Evolutionary conservation across 2,329 filamentous ascomycete genomes (phyloP).

Genomic region (Coniochaeta sp.): DNA sequence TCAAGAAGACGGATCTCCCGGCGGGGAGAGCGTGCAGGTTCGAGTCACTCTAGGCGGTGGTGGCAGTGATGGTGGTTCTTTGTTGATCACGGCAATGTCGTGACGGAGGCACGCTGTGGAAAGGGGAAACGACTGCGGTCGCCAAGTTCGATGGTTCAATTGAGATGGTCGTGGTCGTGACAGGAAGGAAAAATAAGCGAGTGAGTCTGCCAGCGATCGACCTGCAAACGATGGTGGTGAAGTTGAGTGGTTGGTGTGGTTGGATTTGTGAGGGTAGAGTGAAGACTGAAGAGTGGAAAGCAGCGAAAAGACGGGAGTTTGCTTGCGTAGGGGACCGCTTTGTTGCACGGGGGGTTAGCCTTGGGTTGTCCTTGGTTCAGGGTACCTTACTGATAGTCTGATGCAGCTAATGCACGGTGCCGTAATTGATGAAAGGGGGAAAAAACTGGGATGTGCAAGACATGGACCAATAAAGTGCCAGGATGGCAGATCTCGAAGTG

Average conservation of each 20-base stretch:
- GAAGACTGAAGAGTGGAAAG: constrained; percentile 2
- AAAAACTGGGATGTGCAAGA: constrained; percentile 10
- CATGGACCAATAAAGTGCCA: not conserved
- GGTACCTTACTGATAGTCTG: not conserved
- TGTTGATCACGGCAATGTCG: not conserved
- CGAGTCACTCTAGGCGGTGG: not conserved
- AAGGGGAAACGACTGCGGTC: constrained; percentile 1
- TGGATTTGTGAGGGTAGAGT: constrained; percentile 1
- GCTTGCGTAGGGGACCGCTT: not conserved
- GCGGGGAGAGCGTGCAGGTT: not conserved
- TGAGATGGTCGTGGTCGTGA: not conserved
- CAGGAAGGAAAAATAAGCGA: constrained; percentile 12
- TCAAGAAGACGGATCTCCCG: not conserved
- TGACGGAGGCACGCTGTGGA: not conserved
- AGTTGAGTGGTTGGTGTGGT: constrained; percentile 1
- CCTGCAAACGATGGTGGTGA: constrained; percentile 7
- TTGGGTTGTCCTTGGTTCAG: not conserved
- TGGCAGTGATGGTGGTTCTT: not conserved
- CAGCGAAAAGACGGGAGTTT: constrained; percentile 5
- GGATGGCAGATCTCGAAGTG: not conserved
- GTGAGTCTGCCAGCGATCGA: constrained; percentile 14
- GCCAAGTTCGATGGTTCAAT: not conserved
- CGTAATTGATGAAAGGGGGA: constrained; percentile 9
- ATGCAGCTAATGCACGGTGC: not conserved
- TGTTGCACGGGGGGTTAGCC: not conserved